phyloP scores from a whole-genome alignment of 2,329 filamentous ascomycete species.

The Pseudogymnoascus sp. region DNA sequence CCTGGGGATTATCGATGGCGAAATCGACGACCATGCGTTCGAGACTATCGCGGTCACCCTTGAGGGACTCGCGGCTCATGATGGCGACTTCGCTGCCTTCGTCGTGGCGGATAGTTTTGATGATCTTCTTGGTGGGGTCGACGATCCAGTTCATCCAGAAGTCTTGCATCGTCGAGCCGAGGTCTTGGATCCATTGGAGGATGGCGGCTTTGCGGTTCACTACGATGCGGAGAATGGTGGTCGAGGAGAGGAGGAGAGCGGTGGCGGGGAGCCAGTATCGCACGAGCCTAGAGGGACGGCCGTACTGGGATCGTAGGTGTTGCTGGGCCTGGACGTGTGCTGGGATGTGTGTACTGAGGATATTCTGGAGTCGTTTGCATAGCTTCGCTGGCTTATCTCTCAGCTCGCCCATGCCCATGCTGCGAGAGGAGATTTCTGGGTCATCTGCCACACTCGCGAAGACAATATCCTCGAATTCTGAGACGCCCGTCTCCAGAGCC shows the following conservation, averaged over 20 bases:
- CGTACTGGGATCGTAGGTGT: constrained; percentile 53
- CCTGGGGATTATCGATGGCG: constrained; percentile 69
- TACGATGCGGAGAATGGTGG: constrained; percentile 73
- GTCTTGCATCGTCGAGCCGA: constrained; percentile 71
- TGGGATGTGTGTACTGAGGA: constrained; percentile 63
- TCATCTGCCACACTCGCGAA: constrained; percentile 56
- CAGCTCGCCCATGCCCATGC: background rate
- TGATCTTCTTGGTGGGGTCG: constrained; percentile 71
- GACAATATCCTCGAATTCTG: constrained; percentile 58
- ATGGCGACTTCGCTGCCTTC: constrained; percentile 89
- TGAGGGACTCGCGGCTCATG: constrained; percentile 87
- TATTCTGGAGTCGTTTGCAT: constrained; percentile 56
- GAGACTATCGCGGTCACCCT: constrained; percentile 81
- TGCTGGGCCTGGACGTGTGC: constrained; percentile 53
- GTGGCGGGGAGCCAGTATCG: constrained; percentile 83
- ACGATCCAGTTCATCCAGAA: constrained; percentile 98
- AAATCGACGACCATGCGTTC: constrained; percentile 99
- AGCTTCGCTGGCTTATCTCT: constrained; percentile 50
- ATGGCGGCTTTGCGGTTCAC: constrained; percentile 70
- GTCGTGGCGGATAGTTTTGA: constrained; percentile 89
- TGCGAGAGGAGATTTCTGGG: constrained; percentile 43
- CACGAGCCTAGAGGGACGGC: constrained; percentile 64
- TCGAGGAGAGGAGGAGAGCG: constrained; percentile 68
- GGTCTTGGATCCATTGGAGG: constrained; percentile 66
- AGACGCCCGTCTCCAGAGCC: constrained; percentile 51